Evolutionary conservation across 768 basidiomycete species (phyloP), one percentile per base, ranked within the genome.

Genomic region (Daedaleopsis nitida): DNA sequence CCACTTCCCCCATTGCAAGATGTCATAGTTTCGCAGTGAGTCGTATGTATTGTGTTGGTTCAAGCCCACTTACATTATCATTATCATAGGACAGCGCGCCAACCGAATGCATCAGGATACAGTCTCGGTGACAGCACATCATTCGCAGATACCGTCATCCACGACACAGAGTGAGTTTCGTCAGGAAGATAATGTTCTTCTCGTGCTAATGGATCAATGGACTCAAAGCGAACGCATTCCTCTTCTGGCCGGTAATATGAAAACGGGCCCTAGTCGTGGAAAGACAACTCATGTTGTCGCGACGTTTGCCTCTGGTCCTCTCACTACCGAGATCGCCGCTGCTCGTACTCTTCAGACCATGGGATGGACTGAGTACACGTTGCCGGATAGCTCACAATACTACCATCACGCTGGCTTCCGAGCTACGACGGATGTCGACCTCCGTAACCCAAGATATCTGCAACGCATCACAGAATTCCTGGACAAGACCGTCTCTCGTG

Each of bases 381-480:
- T 94, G n/a, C 91, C 92, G 1, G 89, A 92, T 66, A 84, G 83
- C 11, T 75, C 81, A 5, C 76, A 82, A 38, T 94, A 94, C 74
- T 94, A 86, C 67, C 81, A 83, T 47, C 88, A 91, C 68, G 81
- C 83, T 4, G 82, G 80, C 13, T 73, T 80, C 39, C 83, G 80
- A 45, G 77, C 86, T 55, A 85, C 84, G n/a, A 89, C 89, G 17
- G 92, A 93, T 68, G 74, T 87, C 47, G 85, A 91, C 65, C 73
- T 93, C 51, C 82, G 88, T 47, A 77, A 74, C 51, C 68, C 82
- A 48, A 75, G 77, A 51, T 77, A 77, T 57, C 76, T 91, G 16
- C 79, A 82, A 21, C 74, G 75, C 1, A 76, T 89, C 12, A 78
- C 74, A 37, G 67, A 72, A n/a, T 84, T 81, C 72, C 60, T 88